A percentile compares a stretch with the other conserved stretches of the same genome.
These are phyloP conservation scores for Rhizopogon roseolus DNA, from an alignment of 768 basidiomycete genomes.

Conservation along the genomic window DNA sequence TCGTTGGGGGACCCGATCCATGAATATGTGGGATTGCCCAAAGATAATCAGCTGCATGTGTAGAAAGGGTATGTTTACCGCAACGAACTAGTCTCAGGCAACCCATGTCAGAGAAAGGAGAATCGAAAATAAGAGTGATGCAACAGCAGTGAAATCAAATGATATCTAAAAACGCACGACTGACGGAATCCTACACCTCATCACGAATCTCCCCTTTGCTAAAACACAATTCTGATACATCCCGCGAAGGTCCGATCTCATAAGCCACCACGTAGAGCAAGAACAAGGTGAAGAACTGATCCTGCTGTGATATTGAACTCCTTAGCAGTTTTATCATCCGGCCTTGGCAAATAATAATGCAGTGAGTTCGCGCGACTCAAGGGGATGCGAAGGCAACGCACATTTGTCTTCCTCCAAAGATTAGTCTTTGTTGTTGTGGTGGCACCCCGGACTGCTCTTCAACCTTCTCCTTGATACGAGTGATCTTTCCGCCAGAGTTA, in stretches of 20 bases:
- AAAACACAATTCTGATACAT: not conserved
- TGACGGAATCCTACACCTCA: slow-evolving; percentile 9
- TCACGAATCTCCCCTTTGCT: slow-evolving; percentile 3
- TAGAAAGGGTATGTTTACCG: not conserved
- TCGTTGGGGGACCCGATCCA: slow-evolving; percentile 46
- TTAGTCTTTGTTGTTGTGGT: slow-evolving; percentile 91
- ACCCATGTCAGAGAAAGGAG: not conserved
- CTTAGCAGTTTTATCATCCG: slow-evolving; percentile 85
- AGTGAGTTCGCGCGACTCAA: not conserved
- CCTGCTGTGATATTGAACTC: slow-evolving; percentile 84
- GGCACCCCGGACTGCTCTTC: slow-evolving; percentile 99
- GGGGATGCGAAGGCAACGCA: slow-evolving; percentile 33
- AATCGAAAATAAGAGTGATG: slow-evolving; percentile 1
- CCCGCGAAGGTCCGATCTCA: slow-evolving; percentile 16
- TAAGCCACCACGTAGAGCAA: slow-evolving; percentile 91
- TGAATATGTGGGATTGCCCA: not conserved
- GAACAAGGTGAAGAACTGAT: slow-evolving; percentile 87
- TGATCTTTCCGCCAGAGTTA: slow-evolving; percentile 50
- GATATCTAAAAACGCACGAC: slow-evolving; percentile 25
- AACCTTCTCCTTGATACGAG: slow-evolving; percentile 94
- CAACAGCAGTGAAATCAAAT: slow-evolving; percentile 17
- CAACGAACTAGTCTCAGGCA: too few relatives aligned
- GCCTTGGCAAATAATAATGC: slow-evolving; percentile 42
- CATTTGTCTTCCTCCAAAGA: slow-evolving; percentile 92
- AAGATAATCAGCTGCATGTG: not conserved